Evolutionary conservation across 768 basidiomycete species (phyloP), one percentile per base, ranked within the genome.

Genomic region (Filobasidium floriforme): DNA sequence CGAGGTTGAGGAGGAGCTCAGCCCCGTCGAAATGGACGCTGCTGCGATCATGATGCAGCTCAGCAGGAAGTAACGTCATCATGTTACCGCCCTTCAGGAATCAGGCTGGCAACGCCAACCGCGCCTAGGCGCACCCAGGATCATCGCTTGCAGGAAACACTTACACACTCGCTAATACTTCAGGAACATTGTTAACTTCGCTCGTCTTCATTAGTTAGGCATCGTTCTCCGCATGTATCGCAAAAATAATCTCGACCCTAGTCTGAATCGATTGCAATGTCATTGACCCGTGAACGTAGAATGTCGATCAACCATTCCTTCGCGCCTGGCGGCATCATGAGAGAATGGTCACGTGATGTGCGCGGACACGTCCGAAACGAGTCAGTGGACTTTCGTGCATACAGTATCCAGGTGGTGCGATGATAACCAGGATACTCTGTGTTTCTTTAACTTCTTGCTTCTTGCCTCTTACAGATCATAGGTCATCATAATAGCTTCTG

Each of bases 11-110:
- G 46, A 5, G 18, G 46, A 49, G 3, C 22, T 49, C 22, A 49
- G 46, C 46, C 7, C 2, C 15, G 54, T 57, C 54, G 54, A 57
- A 15, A 57, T 57, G 24, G 54, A 57, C 22, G 54, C 54, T 7
- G 54, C 26, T 7, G 26, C 7, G 7, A 57, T 57, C n/a, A 57
- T 57, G 54, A 57, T 57, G 54, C 54, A 26, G 29, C 29, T 57
- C 24, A n/a, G 54, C 7, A 57, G 54, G 54, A 32, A 32, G 26
- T 57, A 37, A 37, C 9, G n/a, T n/a, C n/a, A n/a, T n/a, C n/a
- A n/a, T n/a, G n/a, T n/a, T n/a, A n/a, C n/a, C n/a, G n/a, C n/a
- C n/a, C n/a, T n/a, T n/a, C n/a, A n/a, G n/a, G 52, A 44, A 44
- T 44, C 10, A 19, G 19, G 4, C 18, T 18, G 46, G 22, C 46